These are phyloP conservation scores for Starmerella riodocensis DNA, from an alignment of 805 yeast genomes.

Conservation along the genomic window DNA sequence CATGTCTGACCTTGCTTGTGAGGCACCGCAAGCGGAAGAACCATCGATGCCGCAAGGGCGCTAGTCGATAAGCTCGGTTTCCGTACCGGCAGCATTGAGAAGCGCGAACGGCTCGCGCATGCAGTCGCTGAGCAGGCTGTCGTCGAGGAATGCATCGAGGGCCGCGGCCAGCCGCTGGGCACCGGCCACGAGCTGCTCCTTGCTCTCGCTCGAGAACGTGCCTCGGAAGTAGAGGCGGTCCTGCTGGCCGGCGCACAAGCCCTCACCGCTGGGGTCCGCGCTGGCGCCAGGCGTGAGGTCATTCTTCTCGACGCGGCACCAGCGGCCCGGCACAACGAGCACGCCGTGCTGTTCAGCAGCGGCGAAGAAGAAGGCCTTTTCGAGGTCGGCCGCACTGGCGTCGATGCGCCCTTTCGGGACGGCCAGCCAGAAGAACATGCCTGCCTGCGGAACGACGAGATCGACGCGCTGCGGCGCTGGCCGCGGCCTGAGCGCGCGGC, in stretches of 20 bases:
- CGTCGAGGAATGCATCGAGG: conserved; percentile 2
- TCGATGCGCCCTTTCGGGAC: conserved; percentile 30
- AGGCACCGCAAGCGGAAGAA: too few species aligned
- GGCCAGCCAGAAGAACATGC: conserved; percentile 40
- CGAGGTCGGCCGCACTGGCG: conserved; percentile 22
- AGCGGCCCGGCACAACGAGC: conserved; percentile 31
- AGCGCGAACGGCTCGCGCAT: too few species aligned
- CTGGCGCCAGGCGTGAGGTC: conserved; percentile 18
- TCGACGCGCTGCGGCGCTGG: conserved; percentile 23
- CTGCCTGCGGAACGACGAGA: conserved; percentile 35
- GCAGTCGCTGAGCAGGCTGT: too few species aligned
- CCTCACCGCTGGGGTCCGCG: too few species aligned
- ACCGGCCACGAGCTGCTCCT: conserved; percentile 6
- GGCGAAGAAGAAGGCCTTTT: conserved; percentile 25
- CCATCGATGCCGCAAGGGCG: too few species aligned
- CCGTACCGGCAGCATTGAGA: too few species aligned
- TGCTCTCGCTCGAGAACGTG: conserved; percentile 28
- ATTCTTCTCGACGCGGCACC: conserved; percentile 27
- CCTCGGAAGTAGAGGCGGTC: conserved; percentile 30
- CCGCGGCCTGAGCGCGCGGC: conserved; percentile 36
- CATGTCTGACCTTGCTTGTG: too few species aligned
- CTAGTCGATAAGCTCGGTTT: too few species aligned
- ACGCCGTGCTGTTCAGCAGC: conserved; percentile 25
- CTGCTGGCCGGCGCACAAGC: conserved; percentile 21
- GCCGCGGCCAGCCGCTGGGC: conserved; percentile 10